Conservation (phyloP, 75 land plant genomes). For the Larix kaempferi region DNA sequence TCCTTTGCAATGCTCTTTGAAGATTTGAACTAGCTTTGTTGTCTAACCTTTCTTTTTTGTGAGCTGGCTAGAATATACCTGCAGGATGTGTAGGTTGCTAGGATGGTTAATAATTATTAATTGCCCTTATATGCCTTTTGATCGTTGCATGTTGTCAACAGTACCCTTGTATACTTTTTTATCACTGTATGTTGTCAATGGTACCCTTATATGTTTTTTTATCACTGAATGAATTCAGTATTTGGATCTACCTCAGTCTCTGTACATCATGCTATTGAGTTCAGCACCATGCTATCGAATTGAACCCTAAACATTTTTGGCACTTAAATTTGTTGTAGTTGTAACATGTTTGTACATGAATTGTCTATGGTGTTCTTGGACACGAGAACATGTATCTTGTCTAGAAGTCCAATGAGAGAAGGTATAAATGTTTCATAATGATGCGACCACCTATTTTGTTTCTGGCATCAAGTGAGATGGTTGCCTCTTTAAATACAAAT, state of each 20-base stretch:
- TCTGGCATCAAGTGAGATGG: neutral
- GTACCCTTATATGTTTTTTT: neutral
- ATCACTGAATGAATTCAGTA: neutral
- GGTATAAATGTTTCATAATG: neutral
- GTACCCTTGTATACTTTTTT: too few relatives aligned
- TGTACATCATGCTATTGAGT: neutral
- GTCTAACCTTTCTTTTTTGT: neutral
- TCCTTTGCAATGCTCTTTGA: neutral
- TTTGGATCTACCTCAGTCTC: neutral
- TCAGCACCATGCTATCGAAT: too few relatives aligned
- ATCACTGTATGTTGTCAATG: neutral
- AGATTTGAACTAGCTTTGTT: neutral
- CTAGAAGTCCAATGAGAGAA: neutral
- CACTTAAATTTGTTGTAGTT: neutral
- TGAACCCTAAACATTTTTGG: too few relatives aligned
- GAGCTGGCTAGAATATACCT: neutral
- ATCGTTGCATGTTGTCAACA: neutral
- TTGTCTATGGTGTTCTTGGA: neutral
- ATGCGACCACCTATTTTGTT: neutral
- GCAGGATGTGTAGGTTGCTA: neutral
- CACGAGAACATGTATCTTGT: neutral
- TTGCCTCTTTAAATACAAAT: neutral
- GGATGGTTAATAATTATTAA: neutral
- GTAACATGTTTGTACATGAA: neutral
- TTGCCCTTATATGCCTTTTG: neutral